A percentile compares a stretch with the other conserved stretches of the same genome.
phyloP scores from a whole-genome alignment of 345 rosid species.

The Mallotus nudiflorus region DNA sequence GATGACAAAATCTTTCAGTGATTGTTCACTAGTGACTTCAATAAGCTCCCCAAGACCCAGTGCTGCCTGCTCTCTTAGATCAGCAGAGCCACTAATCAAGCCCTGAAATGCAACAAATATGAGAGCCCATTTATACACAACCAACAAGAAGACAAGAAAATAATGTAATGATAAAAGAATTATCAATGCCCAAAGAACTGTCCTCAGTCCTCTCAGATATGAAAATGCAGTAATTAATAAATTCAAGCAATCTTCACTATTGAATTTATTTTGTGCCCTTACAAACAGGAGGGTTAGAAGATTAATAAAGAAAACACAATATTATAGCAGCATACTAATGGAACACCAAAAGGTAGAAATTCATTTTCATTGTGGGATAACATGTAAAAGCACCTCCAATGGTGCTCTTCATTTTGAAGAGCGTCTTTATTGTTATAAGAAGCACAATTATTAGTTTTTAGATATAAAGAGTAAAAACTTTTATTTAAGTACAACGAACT shows the following conservation, averaged over 20 bases:
- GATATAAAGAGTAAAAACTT: too few relatives aligned
- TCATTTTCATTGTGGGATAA: too few relatives aligned
- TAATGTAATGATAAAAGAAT: background rate
- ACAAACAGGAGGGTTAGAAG: background rate
- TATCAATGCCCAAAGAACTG: background rate
- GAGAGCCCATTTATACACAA: background rate
- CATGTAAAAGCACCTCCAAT: too few relatives aligned
- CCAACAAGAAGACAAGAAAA: background rate
- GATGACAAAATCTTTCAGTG: conserved; percentile 85
- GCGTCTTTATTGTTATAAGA: too few relatives aligned
- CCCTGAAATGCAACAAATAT: conserved; percentile 47
- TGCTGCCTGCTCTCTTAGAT: conserved; percentile 94
- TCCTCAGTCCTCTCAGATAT: background rate
- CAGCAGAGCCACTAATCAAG: conserved; percentile 86
- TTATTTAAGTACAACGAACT: too few relatives aligned
- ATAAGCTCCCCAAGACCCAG: conserved; percentile 96
- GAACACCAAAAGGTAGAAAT: background rate
- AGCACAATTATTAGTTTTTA: too few relatives aligned
- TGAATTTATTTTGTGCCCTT: background rate
- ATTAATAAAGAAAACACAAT: background rate
- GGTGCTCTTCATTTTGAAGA: too few relatives aligned
- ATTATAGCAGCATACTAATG: background rate
- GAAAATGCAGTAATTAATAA: background rate
- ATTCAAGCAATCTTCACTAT: background rate
- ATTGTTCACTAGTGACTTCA: conserved; percentile 92